Percentiles rank a stretch among this genome's conserved stretches.
Conservation (phyloP, 208 protist species). For the Leishmania tarentolae region DNA sequence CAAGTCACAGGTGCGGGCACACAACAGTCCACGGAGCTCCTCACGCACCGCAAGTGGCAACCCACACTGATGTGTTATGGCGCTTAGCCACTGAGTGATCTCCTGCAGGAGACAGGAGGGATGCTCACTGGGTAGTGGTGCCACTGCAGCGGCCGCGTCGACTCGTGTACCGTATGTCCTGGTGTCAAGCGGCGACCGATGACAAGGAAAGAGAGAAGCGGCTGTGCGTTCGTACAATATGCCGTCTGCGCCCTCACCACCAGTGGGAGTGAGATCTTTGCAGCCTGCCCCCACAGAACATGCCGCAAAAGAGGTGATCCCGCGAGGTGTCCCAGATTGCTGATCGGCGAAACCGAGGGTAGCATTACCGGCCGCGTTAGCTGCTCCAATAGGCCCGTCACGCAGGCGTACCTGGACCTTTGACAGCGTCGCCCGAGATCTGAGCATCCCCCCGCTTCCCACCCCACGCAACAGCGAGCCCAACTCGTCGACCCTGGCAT, state of each 20-base stretch:
- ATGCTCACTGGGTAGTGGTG: background rate
- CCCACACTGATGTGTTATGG: constrained; percentile 14
- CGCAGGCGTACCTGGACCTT: constrained; percentile 18
- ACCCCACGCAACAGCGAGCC: constrained; percentile 8
- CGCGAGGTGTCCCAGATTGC: background rate
- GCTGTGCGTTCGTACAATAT: background rate
- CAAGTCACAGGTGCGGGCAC: constrained; percentile 4
- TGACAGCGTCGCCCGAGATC: background rate
- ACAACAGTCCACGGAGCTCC: constrained; percentile 21
- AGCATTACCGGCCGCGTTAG: background rate
- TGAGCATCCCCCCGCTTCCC: background rate
- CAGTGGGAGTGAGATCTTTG: background rate
- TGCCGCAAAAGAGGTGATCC: background rate
- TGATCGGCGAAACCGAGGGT: background rate
- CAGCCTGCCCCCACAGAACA: background rate
- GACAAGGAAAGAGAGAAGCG: background rate
- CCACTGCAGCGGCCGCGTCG: background rate
- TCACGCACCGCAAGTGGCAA: background rate
- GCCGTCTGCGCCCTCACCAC: background rate
- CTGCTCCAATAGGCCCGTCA: background rate
- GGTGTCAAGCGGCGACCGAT: background rate
- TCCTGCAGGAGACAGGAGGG: background rate
- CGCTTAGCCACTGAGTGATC: constrained; percentile 12
- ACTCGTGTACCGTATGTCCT: background rate
- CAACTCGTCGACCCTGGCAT: background rate